Base-by-base conservation (phyloP, 148 eudicot species). In the Arbutus unedo region DNA sequence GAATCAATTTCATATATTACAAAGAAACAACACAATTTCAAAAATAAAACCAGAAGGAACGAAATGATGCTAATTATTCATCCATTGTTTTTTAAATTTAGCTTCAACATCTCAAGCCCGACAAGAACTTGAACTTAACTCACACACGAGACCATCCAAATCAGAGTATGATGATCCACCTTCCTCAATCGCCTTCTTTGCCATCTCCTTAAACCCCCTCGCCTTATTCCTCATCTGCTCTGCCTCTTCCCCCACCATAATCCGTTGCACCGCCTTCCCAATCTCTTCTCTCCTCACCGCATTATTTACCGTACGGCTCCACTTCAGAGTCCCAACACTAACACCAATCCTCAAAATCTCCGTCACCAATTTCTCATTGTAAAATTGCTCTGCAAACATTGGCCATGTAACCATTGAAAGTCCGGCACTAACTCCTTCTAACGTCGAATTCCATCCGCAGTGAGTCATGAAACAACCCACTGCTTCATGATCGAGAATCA, bases 341-440 rank as follows among this genome's bases (percentile, higher is more conserved):
- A 91, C 84, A 13, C 92, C 92, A 59, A 73, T 82, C 31, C 23
- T 67, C 62, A 88, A 51, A 56, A 88, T 77, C 59, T 88, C 85
- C 0, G 88, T 85, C 83, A 88, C 74, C 79, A 88, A 59, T 54
- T 88, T 88, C 44, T 85, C 89, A 19, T 87, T 87, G 49, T 6
- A 76, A 55, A 85, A 88, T 49, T 88, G 90, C 68, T 88, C 90
- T 0, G 88, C 90, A 6, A 53, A 84, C 19, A 80, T 0, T 3
- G 90, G 88, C 90, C 88, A 88, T 3, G 90, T 86, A 14, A 82
- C 87, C 88, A 88, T 70, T 0, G 90, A 85, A 60, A 88, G 67
- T 0, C 88, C 90, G 8, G 87, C 83, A 2, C 83, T 79, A 0
- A 84, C 2, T 0, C 85, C 85, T 81, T 83, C 90, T 41, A 86